Conservation (phyloP, 345 rosid species). For the Melastoma malabathricum region DNA sequence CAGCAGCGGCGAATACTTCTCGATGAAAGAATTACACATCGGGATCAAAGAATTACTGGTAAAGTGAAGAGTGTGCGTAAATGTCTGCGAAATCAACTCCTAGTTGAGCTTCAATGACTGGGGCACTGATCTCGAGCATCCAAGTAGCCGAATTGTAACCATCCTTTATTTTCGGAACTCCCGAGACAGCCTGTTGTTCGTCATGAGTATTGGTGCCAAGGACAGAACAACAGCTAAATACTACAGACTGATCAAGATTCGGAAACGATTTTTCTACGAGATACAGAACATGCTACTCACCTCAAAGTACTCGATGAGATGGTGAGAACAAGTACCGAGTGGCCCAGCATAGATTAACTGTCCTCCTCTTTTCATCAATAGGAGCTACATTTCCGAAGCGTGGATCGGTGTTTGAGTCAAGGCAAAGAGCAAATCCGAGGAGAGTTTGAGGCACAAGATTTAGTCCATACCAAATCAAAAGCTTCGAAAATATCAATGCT, state of each 20-base stretch:
- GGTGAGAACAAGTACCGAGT: conserved; percentile 63
- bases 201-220: too few species aligned
- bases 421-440: background rate
- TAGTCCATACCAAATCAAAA: conserved; percentile 61
- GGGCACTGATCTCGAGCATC: conserved; percentile 75
- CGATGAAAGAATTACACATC: background rate
- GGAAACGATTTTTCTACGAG: too few species aligned
- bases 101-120: conserved; percentile 54
- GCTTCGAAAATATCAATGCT: conserved; percentile 90
- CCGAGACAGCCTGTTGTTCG: conserved; percentile 43
- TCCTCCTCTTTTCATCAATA: conserved; percentile 90
- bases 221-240: too few species aligned
- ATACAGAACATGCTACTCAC: conserved; percentile 17
- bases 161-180: conserved; percentile 53
- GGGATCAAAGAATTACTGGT: conserved; percentile 29
- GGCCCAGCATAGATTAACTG: conserved; percentile 80
- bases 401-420: background rate
- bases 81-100: conserved; percentile 54
- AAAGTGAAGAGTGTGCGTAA: conserved; percentile 46
- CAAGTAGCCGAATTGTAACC: conserved; percentile 89
- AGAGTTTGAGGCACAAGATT: background rate
- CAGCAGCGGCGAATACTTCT: background rate
- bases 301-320: conserved; percentile 80
- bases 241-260: too few species aligned
- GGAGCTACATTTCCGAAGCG: conserved; percentile 26